Conservation (phyloP, 805 yeast species). For the Candida qinlingensis region DNA sequence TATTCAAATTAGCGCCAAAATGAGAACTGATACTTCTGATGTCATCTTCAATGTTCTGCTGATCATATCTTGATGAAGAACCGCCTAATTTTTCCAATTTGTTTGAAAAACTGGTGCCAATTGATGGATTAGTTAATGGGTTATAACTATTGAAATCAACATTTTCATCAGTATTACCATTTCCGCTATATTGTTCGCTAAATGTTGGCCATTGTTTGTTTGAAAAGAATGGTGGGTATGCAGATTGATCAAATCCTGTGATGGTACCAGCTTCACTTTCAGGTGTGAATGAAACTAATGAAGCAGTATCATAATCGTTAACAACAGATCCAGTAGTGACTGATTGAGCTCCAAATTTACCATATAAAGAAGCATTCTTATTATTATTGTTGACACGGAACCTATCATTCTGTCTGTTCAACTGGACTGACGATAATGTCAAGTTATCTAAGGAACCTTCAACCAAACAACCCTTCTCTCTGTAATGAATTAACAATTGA, state of each 20-base stretch:
- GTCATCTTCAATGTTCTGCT: conserved; percentile 18
- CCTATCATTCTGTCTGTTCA: conserved; percentile 26
- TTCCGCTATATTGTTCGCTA: conserved; percentile 14
- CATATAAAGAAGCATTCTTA: background rate
- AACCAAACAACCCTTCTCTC: conserved; percentile 82
- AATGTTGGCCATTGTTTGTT: conserved; percentile 23
- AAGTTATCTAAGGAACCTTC: conserved; percentile 83
- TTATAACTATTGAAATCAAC: conserved; percentile 13
- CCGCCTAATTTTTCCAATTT: conserved; percentile 27
- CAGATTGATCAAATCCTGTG: conserved; percentile 6
- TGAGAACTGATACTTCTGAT: conserved; percentile 13
- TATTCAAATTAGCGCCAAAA: conserved; percentile 9
- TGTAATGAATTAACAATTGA: conserved; percentile 65
- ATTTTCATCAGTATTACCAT: conserved; percentile 3
- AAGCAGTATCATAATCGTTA: conserved; percentile 32
- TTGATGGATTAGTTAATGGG: conserved; percentile 13
- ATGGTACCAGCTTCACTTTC: conserved; percentile 18
- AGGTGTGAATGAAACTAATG: conserved; percentile 33
- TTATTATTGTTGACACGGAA: conserved; percentile 9
- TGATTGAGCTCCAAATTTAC: conserved; percentile 11
- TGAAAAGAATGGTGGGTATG: conserved; percentile 18
- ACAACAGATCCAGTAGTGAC: conserved; percentile 16
- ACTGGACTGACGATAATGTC: conserved; percentile 63
- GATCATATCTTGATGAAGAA: conserved; percentile 18
- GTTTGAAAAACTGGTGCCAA: conserved; percentile 31